phyloP scores from a whole-genome alignment of 192 early-diverging fungal species.

The Backusella psychrophila region DNA sequence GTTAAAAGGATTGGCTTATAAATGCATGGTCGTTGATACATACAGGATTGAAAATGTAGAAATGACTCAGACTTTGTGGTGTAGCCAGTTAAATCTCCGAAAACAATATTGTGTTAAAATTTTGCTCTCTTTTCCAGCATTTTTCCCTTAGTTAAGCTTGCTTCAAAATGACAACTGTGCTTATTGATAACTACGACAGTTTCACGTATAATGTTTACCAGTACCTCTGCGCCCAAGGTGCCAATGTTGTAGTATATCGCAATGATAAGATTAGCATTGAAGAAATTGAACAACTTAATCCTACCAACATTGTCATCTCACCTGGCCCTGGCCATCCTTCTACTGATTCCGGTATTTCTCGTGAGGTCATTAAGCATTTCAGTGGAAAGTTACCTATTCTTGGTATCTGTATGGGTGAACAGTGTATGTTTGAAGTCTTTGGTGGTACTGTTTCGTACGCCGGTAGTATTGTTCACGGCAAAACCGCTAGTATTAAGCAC shows the following conservation, averaged over 20 bases:
- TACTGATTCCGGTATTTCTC: conserved; percentile 87
- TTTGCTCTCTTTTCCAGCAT: neutral
- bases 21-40: neutral
- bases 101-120: neutral
- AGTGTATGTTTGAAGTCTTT: conserved; percentile 96
- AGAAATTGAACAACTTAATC: conserved; percentile 77
- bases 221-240: conserved; percentile 87
- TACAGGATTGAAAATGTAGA: neutral
- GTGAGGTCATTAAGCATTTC: conserved; percentile 82
- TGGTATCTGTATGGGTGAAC: conserved; percentile 96
- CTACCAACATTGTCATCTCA: conserved; percentile 93
- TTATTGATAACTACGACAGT: conserved; percentile 99
- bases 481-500: conserved; percentile 88
- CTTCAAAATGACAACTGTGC: conserved; percentile 58
- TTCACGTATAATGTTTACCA: conserved; percentile 99
- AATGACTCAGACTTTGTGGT: neutral
- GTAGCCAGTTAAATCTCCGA: neutral
- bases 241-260: conserved; percentile 87
- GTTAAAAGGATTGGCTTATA: neutral
- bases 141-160: neutral
- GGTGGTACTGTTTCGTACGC: conserved; percentile 91
- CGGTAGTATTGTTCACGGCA: conserved; percentile 98
- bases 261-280: conserved; percentile 94
- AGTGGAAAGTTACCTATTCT: conserved; percentile 94
- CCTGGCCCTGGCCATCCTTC: conserved; percentile 96